Percentiles rank a stretch among this genome's conserved stretches.
Conservation (phyloP, 371 early-diverging fungal species). For the Mucor ambiguus region DNA sequence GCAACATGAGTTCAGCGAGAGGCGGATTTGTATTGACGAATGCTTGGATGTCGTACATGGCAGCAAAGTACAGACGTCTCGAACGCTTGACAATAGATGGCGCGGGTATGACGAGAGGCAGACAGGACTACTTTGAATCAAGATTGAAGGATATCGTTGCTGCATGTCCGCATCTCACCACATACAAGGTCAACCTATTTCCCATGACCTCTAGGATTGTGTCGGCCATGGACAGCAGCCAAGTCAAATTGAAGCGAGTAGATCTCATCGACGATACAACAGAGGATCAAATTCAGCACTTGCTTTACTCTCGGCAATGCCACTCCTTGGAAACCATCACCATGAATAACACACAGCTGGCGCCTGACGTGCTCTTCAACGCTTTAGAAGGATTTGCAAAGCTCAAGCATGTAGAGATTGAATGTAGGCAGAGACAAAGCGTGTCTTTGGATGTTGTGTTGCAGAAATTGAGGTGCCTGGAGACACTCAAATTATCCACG, state of each 20-base stretch:
- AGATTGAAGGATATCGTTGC: not conserved
- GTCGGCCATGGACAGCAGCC: not conserved
- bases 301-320: not conserved
- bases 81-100: not conserved
- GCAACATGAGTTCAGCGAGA: not conserved
- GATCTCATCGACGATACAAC: not conserved
- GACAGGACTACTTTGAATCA: not conserved
- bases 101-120: not conserved
- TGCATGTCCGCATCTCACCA: not conserved
- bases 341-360: not conserved
- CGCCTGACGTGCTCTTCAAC: not conserved
- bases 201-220: not conserved
- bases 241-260: not conserved
- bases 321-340: not conserved
- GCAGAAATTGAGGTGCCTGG: not conserved
- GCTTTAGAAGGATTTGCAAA: not conserved
- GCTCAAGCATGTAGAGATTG: not conserved
- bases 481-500: not conserved
- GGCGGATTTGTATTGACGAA: not conserved
- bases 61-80: not conserved
- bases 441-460: not conserved
- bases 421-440: not conserved
- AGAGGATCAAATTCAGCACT: not conserved
- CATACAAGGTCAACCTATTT: not conserved
- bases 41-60: slow-evolving; percentile 6